Evolutionary conservation across 495 filamentous ascomycete genomes (phyloP), one percentile per base, ranked within the genome.

Genomic region (Lichenothelia convexa): DNA sequence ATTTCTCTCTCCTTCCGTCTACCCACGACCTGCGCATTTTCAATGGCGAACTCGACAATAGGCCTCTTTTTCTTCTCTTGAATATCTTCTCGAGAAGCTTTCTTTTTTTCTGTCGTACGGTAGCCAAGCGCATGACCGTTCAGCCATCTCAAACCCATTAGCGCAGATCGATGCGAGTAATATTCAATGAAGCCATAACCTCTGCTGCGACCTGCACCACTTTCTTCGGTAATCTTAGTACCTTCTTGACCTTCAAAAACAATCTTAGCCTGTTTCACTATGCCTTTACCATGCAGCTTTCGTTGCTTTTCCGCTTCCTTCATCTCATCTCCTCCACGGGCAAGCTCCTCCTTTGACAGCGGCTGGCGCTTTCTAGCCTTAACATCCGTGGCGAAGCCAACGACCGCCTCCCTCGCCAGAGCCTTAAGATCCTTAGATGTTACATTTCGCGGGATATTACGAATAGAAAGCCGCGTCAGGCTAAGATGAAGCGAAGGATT

Each of bases 161-260:
- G 61, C 19, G 91, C 91, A 62, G 78, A 82, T 20, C 89, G 77
- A 46, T 99, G 89, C 21, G 80, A 86, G 40, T 72, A 80, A 60
- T 94, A 99, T 56, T 99, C 89, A 39, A 99, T 79, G 57, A 99
- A 99, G 8, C 91, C 89, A 53, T 99, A 99, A 17, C 89, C 91
- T 48, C 86, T 64, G 44, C 76, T 83, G 50, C 84, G 68, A 24
- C 89, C 84, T 16, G 71, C 82, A 3, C 80, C 78, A 39, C 54
- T 67, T 30, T 65, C 59, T 54, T 92, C 82, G 2, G 63, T 51
- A 6, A 92, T 70, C 61, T 93, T 94, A 40, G 68, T 68, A 15
- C 86, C 85, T 45, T 85, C 71, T 15, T 63, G 65, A 11, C 77
- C 76, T 60, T 99, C 89, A 49, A 86, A 93, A 18, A 94, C 76